A percentile compares a stretch with the other conserved stretches of the same genome.
Conservation (phyloP, 139 green algal genomes). For the Coccomyxa sp. region DNA sequence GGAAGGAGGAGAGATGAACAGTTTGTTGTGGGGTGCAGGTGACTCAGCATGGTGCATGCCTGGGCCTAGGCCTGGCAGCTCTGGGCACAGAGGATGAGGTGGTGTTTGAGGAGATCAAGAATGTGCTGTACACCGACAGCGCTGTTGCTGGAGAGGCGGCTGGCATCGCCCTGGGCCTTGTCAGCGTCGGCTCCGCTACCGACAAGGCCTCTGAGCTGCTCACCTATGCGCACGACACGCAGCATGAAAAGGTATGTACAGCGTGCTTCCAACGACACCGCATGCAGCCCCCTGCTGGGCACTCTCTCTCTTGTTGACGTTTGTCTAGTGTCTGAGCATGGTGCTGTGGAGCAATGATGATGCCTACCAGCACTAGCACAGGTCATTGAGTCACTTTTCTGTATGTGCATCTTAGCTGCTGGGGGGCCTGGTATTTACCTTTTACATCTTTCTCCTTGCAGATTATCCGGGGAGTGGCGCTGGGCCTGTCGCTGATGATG, state of each 20-base stretch:
- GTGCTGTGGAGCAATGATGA: slow-evolving; percentile 1
- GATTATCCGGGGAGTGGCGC: slow-evolving; percentile 65
- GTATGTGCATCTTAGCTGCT: too few relatives aligned
- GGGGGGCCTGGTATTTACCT: too few relatives aligned
- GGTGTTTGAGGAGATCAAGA: slow-evolving; percentile 94
- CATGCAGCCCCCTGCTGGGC: neutral
- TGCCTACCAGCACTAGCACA: neutral
- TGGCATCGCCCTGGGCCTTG: slow-evolving; percentile 88
- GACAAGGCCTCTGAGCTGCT: slow-evolving; percentile 84
- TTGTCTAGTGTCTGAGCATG: neutral
- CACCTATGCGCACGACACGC: slow-evolving; percentile 95
- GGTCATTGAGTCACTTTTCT: neutral
- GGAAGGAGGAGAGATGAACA: too few relatives aligned
- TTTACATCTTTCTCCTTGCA: neutral
- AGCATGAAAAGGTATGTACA: slow-evolving; percentile 64
- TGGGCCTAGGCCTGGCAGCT: slow-evolving; percentile 89
- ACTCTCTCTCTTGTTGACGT: neutral
- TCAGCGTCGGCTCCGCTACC: slow-evolving; percentile 72
- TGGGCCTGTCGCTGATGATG: slow-evolving; percentile 87
- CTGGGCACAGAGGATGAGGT: slow-evolving; percentile 83
- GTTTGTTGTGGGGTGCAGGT: slow-evolving; percentile 28
- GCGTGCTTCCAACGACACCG: neutral
- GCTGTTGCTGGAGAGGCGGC: slow-evolving; percentile 74
- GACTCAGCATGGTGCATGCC: slow-evolving; percentile 94
- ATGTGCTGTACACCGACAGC: slow-evolving; percentile 84